phyloP scores from a whole-genome alignment of 2,329 filamentous ascomycete genomes.

The Paraphoma sp. region DNA sequence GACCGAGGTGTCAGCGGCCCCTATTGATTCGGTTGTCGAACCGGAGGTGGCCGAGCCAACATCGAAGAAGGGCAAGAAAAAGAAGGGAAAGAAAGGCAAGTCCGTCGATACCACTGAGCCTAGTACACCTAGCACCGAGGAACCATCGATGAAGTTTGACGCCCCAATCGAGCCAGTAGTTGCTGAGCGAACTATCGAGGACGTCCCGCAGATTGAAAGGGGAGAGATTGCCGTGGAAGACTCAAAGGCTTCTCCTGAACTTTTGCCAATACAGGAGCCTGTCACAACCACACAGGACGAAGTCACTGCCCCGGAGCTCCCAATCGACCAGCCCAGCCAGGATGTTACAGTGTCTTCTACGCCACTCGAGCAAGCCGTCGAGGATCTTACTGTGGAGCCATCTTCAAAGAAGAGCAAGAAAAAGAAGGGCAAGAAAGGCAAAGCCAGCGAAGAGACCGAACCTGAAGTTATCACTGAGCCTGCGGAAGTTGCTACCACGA shows the following conservation, averaged over 20 bases:
- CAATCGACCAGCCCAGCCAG: neutral
- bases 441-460: constrained; percentile 8
- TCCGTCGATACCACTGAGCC: constrained; percentile 9
- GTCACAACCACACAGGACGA: neutral
- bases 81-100: constrained; percentile 32
- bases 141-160: constrained; percentile 6
- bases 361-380: constrained; percentile 1
- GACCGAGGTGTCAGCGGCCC: neutral
- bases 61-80: constrained; percentile 32
- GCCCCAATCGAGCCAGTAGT: constrained; percentile 3
- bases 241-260: neutral
- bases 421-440: constrained; percentile 26
- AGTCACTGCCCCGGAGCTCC: neutral
- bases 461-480: neutral
- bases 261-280: neutral
- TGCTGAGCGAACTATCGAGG: constrained; percentile 4
- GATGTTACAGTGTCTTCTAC: constrained; percentile 2
- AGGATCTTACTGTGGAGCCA: constrained; percentile 10
- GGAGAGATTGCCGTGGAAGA: neutral
- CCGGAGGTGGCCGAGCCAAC: constrained; percentile 10
- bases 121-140: constrained; percentile 8
- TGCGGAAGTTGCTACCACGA: neutral
- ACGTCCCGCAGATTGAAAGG: neutral
- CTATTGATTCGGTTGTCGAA: neutral
- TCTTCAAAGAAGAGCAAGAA: constrained; percentile 23